Base-by-base conservation (phyloP, 257 asterid species). In the Rauvolfia tetraphylla region DNA sequence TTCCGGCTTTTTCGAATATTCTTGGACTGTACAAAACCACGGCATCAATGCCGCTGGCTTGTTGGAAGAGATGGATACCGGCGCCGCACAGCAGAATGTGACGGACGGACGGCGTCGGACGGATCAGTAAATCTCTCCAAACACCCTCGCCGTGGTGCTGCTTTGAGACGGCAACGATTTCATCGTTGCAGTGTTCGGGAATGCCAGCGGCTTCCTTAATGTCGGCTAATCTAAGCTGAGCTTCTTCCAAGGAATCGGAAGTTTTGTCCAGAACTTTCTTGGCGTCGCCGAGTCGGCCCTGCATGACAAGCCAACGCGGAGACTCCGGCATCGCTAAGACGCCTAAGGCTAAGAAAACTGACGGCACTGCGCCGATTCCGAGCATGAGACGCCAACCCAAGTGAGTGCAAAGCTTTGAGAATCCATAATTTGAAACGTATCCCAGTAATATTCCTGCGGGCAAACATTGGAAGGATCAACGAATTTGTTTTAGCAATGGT, bases 291-390 rank as follows among this genome's bases (percentile, higher is more conserved):
- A 91, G 89, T 5, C 93, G 89, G 23, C 97, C 97, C 71, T 91
- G 96, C 93, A 91, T 89, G 12, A 91, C 90, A 13, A 91, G 92
- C 97, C 97, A 91, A 14, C 96, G 93, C 5, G 97, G 97, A 0
- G 96, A 91, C 56, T 91, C 96, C 20, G 97, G 97, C 97, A 91
- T 91, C 36, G 90, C 87, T 39, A 91, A 83, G 39, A 88, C 92
- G 1, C 79, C 88, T 8, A 91, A 18, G 34, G 89, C 93, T 53
- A 92, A 73, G 83, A 90, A 84, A 20, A 92, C 61, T 0, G 97
- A 87, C 23, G 97, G 97, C 53, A 90, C 2, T 17, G 90, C 89
- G 0, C 96, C 92, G 7, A 90, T 70, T 11, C 97, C 97, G 12
- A 92, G 88, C 97, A 92, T 92, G 73, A 92, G 82, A 69, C 97